Base-by-base conservation (phyloP, 1,139 yeast species). In the Ogataea hybrid region DNA sequence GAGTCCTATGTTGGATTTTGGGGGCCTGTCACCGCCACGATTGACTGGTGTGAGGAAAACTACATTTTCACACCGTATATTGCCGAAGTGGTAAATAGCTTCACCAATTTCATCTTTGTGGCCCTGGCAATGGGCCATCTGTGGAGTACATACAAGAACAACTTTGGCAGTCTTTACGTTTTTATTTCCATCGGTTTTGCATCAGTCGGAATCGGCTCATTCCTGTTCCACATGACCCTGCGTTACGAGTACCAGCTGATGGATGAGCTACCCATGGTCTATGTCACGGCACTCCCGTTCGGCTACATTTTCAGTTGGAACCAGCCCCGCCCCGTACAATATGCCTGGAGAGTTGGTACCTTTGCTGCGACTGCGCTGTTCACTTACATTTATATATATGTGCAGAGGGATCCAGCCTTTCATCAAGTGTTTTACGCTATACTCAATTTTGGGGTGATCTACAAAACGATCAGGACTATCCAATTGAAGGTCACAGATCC, bases 21-120 rank as follows among this genome's bases (percentile, higher is more conserved):
- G 67, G 67, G 66, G 1, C 61, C 61, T 4, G 64, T 63, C 9
- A 58, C 66, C 1, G 69, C 95, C 23, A 87, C 96, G 23, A 89
- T 89, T 41, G 97, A 89, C 59, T 89, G 97, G 97, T 89, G 97
- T 65, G 97, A 89, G 63, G 97, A 89, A 61, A 90, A 89, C 66
- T 89, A 89, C 60, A 92, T 88, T 9, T 85, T 89, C 8, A 76
- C 90, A n/a, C 72, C 71, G 15, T 89, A 84, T 57, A 72, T 89
- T 42, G 96, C 96, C n/a, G 97, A 89, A 62, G 83, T 87, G 43
- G 71, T 89, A 46, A 89, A 89, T 59, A 85, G 96, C 5, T 57
- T 77, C 38, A 87, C 97, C 40, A 89, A 89, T 59, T 67, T 85
- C 5, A 54, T 59, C 3, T 63, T 62, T 48, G 77, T 89, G 28